These are phyloP conservation scores for Pisolithus thermaeus DNA, from an alignment of 1,284 basidiomycete species.

Conservation along the genomic window DNA sequence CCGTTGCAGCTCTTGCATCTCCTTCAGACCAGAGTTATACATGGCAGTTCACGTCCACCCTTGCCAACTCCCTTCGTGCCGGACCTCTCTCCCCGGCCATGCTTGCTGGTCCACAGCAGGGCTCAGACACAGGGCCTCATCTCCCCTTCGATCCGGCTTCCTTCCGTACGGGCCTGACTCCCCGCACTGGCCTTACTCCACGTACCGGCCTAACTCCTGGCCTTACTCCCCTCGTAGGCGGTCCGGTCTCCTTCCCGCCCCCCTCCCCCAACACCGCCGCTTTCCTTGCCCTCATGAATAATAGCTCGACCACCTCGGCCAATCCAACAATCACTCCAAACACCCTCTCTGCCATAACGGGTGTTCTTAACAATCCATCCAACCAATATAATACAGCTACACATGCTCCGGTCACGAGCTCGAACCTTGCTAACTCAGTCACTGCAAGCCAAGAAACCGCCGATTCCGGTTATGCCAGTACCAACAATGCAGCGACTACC, in stretches of 20 bases:
- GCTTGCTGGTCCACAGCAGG: slow-evolving; percentile 78
- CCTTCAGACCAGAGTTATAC: slow-evolving; percentile 73
- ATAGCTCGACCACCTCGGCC: slow-evolving; percentile 50
- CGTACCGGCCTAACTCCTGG: slow-evolving; percentile 79
- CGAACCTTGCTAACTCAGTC: slow-evolving; percentile 27
- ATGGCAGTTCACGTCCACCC: slow-evolving; percentile 63
- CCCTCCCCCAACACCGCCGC: slow-evolving; percentile 89
- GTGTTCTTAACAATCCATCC: slow-evolving; percentile 48
- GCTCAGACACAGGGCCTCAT: slow-evolving; percentile 30
- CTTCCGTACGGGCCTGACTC: slow-evolving; percentile 81
- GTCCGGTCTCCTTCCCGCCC: slow-evolving; percentile 72
- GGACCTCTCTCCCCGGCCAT: slow-evolving; percentile 94
- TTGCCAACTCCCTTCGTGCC: slow-evolving; percentile 75
- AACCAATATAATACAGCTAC: slow-evolving; percentile 22
- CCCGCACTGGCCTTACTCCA: slow-evolving; percentile 70
- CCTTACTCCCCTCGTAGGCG: slow-evolving; percentile 81
- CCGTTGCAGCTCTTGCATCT: slow-evolving; percentile 79
- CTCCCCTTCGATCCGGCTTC: slow-evolving; percentile 68
- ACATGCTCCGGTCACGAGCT: slow-evolving; percentile 26
- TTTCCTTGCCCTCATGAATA: slow-evolving; percentile 88
- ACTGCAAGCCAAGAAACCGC: slow-evolving; percentile 27
- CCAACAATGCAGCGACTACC: slow-evolving; percentile 45
- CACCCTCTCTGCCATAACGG: slow-evolving; percentile 78
- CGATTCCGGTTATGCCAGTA: slow-evolving; percentile 37
- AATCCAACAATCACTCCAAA: slow-evolving; percentile 86